phyloP scores from a whole-genome alignment of 1,139 yeast species.

The Nakaseomyces delphensis region DNA sequence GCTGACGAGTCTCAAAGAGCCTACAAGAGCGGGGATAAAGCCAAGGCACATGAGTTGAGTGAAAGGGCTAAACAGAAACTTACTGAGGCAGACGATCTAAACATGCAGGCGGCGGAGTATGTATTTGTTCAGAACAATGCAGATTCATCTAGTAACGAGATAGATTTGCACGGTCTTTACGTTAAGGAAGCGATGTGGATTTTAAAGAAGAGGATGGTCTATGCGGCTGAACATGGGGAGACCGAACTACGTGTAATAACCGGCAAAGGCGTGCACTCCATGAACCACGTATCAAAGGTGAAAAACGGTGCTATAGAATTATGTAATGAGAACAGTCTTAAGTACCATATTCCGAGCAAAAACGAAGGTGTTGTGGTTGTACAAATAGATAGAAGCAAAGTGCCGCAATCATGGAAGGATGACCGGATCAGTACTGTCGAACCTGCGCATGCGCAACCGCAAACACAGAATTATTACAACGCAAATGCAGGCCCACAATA shows the following conservation, averaged over 20 bases:
- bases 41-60: slow-evolving; percentile 63
- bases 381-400: slow-evolving; percentile 44
- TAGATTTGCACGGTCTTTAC: slow-evolving; percentile 85
- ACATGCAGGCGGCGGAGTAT: slow-evolving; percentile 79
- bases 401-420: slow-evolving; percentile 46
- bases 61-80: slow-evolving; percentile 53
- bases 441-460: slow-evolving; percentile 4
- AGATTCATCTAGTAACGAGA: slow-evolving; percentile 75
- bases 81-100: slow-evolving; percentile 51
- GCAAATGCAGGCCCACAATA: not conserved
- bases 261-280: slow-evolving; percentile 89
- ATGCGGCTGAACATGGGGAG: slow-evolving; percentile 55
- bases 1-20: slow-evolving; percentile 70
- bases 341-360: slow-evolving; percentile 52
- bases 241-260: slow-evolving; percentile 60
- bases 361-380: slow-evolving; percentile 77
- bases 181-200: slow-evolving; percentile 82
- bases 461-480: not conserved
- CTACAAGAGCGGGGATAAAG: slow-evolving; percentile 62
- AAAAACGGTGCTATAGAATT: slow-evolving; percentile 82
- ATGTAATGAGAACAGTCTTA: slow-evolving; percentile 57
- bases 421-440: not conserved
- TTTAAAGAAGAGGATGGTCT: slow-evolving; percentile 63
- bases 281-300: slow-evolving; percentile 72
- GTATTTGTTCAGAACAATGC: slow-evolving; percentile 84